Base-by-base conservation (phyloP, 1,284 basidiomycete genomes). In the Xerocomus cyaneibrunnescens region DNA sequence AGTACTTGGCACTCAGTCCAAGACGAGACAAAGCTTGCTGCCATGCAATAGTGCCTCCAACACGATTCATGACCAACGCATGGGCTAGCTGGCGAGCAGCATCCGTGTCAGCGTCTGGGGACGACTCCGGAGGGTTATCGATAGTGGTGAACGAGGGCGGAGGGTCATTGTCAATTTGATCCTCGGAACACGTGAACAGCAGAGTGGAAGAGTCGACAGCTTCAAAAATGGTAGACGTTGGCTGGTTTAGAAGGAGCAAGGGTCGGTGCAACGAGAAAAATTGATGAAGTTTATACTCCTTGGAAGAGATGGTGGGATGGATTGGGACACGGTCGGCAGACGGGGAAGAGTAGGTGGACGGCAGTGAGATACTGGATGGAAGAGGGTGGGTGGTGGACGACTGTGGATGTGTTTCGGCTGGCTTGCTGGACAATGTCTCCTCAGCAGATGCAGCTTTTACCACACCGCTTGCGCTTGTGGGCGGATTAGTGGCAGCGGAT, bases 241-340 rank as follows among this genome's bases (percentile, higher is more conserved):
- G 80, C 56, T 83, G 77, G 23, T 77, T 71, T 37, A 90, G 73
- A 21, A 86, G 77, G 16, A 89, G 79, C 5, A 90, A 74, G 2
- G 88, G 88, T 28, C 89, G 78, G 60, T 90, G 83, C 34, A 88
- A 70, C 4, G 88, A 81, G 71, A 91, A 91, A 70, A 91, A 91
- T 51, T 87, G 85, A 62, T 89, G 87, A 14, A 89, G 76, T 59
- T 81, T 84, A 66, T 86, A 83, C 57, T 88, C 87, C 57, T 83
- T 80, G 16, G 82, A 64, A 49, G 75, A 80, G 51, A 89, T 61
- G 17, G 76, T 61, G 6, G 84, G 83, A 62, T 88, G 85, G 19
- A 62, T 45, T 21, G 68, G 69, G 10, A 59, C 52, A 21, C 31
- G 41, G 31, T 47, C 37, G 14, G 59, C 50, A 48, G 61, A 57